Base-by-base conservation (phyloP, 352 stramenopile species). In the Pythium phragmitis region DNA sequence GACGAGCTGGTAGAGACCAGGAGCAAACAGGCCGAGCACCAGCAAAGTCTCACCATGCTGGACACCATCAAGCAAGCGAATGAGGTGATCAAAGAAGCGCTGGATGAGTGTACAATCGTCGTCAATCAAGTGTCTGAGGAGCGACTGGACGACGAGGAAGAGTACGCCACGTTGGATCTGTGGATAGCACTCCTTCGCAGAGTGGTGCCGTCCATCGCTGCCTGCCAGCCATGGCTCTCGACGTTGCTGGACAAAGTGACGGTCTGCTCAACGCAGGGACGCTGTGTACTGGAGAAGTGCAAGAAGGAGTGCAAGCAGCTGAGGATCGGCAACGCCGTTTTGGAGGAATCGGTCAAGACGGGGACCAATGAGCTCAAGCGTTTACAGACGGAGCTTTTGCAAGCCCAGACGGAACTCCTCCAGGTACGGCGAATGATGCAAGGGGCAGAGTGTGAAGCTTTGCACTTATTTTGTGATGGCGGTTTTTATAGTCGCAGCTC, bases 291-390 rank as follows among this genome's bases (percentile, higher is more conserved):
- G 16, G 56, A 23, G 60, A 51, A 50, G 63, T 36, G 9, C 55
- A 13, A 62, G 56, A 42, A 36, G 14, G 43, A 80, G 49, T 69
- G 50, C 36, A 28, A 52, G 9, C 30, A 41, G 12, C 45, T 74
- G 23, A 30, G 60, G 30, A 57, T 68, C 33, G 53, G 62, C 17
- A 68, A 73, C 6, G 9, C 41, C 33, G 4, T 37, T 0, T 16
- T 67, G 4, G 52, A 67, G 23, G 14, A 61, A 46, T 43, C 52
- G 1, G 36, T 13, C 14, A 34, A 63, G 36, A 48, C 28, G 6
- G 26, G 21, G 14, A 16, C 13, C 13, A 43, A 14, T 26, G 62
- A 63, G n/a, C 28, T 59, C 1, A 46, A 46, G 14, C 46, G 48
- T 0, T 50, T 68, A 5, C 45, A 59, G 55, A 23, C 60, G 2